Evolutionary conservation across 768 basidiomycete species (phyloP).

Genomic region (Termitomyces sp.): DNA sequence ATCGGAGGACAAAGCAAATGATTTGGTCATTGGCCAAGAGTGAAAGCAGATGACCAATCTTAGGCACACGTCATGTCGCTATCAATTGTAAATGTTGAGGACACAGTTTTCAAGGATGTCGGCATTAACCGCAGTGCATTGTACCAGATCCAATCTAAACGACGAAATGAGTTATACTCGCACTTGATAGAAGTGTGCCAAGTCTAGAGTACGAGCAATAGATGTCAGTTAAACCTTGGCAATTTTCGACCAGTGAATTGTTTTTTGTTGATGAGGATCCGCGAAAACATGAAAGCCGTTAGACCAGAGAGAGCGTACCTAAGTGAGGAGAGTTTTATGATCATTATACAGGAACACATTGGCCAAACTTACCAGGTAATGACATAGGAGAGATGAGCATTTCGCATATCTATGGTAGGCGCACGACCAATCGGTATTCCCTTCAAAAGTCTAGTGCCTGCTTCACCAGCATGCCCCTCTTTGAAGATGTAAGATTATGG

Average conservation of each 20-base stretch:
- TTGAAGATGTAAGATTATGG: slow-evolving; percentile 4
- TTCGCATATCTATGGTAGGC: slow-evolving; percentile 83
- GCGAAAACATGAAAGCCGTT: slow-evolving; percentile 79
- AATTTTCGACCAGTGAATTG: slow-evolving; percentile 46
- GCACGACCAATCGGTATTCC: slow-evolving; percentile 86
- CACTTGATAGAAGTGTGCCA: background rate
- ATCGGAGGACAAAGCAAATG: background rate
- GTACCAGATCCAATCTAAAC: slow-evolving; percentile 2
- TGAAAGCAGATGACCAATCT: background rate
- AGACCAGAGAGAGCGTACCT: slow-evolving; percentile 91
- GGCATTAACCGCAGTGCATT: background rate
- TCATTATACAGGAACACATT: background rate
- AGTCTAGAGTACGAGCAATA: background rate
- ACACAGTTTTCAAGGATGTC: background rate
- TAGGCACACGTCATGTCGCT: background rate
- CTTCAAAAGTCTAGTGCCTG: slow-evolving; percentile 48
- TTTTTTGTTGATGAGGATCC: slow-evolving; percentile 57
- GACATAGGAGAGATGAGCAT: slow-evolving; percentile 93
- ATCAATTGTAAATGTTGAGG: background rate
- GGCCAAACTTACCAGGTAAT: slow-evolving; percentile 71
- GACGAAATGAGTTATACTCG: background rate
- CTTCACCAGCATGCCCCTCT: slow-evolving; percentile 88
- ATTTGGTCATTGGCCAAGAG: background rate
- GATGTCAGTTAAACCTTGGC: slow-evolving; percentile 45
- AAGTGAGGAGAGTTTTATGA: slow-evolving; percentile 1